Evolutionary conservation across 257 asterid genomes (phyloP).

Genomic region (Solanum tarijense): DNA sequence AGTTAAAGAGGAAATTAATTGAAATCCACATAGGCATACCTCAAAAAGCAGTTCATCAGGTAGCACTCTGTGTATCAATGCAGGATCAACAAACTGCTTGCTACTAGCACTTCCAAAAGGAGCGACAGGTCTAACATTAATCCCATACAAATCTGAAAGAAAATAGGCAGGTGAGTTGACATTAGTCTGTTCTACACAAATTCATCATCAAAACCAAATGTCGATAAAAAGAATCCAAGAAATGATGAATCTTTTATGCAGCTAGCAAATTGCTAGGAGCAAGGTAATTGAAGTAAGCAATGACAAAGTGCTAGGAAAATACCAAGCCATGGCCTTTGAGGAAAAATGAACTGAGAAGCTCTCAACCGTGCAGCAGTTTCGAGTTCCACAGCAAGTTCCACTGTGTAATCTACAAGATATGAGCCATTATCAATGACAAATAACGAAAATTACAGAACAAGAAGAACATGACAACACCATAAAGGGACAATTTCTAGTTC

Average conservation of each 20-base stretch:
- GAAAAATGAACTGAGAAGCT: constrained; percentile 62
- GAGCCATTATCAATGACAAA: neutral
- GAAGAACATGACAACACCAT: neutral
- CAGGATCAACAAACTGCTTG: constrained; percentile 46
- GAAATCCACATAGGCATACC: constrained; percentile 24
- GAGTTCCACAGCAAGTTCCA: constrained; percentile 58
- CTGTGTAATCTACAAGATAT: constrained; percentile 34
- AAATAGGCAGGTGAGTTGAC: neutral
- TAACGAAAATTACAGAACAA: neutral
- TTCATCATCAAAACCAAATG: neutral
- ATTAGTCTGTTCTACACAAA: neutral
- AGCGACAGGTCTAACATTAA: constrained; percentile 76
- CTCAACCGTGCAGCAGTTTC: constrained; percentile 64
- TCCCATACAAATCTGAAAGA: constrained; percentile 75
- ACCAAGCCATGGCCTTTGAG: constrained; percentile 98
- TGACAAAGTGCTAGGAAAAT: neutral
- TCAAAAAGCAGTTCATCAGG: constrained; percentile 92
- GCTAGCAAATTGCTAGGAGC: neutral
- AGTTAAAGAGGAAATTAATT: neutral
- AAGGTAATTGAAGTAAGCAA: neutral
- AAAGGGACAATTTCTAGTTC: neutral
- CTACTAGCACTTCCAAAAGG: constrained; percentile 67
- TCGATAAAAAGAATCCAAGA: neutral
- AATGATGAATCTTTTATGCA: neutral
- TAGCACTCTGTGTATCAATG: constrained; percentile 60